Evolutionary conservation across 2,329 filamentous ascomycete species (phyloP).

Genomic region (Neurospora crassa): DNA sequence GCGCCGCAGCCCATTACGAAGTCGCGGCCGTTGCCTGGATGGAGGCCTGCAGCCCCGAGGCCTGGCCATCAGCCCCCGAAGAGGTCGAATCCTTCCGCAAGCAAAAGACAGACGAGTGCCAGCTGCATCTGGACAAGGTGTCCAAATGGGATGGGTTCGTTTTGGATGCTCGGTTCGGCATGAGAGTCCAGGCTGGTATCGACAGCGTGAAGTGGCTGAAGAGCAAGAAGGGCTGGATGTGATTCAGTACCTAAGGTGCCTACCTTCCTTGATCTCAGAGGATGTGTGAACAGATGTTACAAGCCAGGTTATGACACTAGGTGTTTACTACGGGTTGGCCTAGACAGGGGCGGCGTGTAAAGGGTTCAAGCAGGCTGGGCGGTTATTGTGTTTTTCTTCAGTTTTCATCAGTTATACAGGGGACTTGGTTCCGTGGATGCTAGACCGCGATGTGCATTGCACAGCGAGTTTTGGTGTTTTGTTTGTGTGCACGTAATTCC

Average conservation of each 20-base stretch:
- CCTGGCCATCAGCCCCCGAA: slow-evolving; percentile 16
- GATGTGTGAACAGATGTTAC: too few species aligned
- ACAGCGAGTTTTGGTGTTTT: neutral
- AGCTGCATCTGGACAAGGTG: slow-evolving; percentile 55
- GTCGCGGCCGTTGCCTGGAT: slow-evolving; percentile 74
- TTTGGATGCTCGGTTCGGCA: slow-evolving; percentile 63
- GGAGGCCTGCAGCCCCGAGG: slow-evolving; percentile 40
- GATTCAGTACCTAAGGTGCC: neutral
- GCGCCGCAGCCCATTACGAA: slow-evolving; percentile 76
- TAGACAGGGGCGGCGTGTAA: neutral
- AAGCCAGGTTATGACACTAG: too few species aligned
- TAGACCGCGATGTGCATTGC: neutral
- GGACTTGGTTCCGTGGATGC: neutral
- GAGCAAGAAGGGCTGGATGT: slow-evolving; percentile 18
- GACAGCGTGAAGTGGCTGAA: slow-evolving; percentile 51
- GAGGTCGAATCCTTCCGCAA: slow-evolving; percentile 28
- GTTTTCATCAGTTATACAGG: neutral
- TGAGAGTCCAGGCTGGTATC: slow-evolving; percentile 61
- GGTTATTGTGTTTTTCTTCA: neutral
- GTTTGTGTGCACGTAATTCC: neutral
- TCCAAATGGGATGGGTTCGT: slow-evolving; percentile 63
- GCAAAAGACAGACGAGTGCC: slow-evolving; percentile 50
- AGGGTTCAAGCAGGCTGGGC: neutral
- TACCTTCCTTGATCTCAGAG: too few species aligned
- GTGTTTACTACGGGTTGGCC: too few species aligned